A percentile compares a stretch with the other conserved stretches of the same genome.
Evolutionary conservation across 148 eudicot genomes (phyloP).

Genomic region (Rhododendron molle): DNA sequence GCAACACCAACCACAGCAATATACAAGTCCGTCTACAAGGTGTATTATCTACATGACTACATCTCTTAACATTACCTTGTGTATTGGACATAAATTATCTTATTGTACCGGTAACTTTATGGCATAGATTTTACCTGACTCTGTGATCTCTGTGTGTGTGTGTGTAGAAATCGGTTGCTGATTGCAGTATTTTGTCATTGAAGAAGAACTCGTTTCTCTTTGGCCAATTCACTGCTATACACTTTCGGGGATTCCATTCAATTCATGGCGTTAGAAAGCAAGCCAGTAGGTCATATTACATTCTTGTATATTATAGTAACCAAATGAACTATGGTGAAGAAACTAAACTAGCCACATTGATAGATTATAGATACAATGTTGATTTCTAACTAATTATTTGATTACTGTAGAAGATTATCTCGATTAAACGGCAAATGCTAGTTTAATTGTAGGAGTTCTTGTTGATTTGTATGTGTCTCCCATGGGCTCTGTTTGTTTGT

Average conservation of each 20-base stretch:
- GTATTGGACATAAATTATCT: background rate
- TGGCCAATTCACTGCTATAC: slow-evolving; percentile 41
- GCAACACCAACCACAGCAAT: slow-evolving; percentile 14
- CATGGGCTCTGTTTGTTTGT: background rate
- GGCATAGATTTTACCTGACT: background rate
- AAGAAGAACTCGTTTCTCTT: slow-evolving; percentile 42
- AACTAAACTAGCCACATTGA: background rate
- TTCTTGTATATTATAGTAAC: background rate
- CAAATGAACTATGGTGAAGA: background rate
- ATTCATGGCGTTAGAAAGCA: slow-evolving; percentile 11
- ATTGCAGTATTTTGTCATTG: slow-evolving; percentile 26
- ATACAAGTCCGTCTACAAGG: slow-evolving; percentile 33
- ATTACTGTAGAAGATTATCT: background rate
- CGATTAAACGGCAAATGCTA: background rate
- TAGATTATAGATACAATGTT: background rate
- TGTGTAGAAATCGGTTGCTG: slow-evolving; percentile 29
- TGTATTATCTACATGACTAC: slow-evolving; percentile 10
- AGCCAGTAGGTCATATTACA: slow-evolving; percentile 26
- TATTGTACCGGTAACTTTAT: background rate
- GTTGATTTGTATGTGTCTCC: background rate
- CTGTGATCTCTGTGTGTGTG: background rate
- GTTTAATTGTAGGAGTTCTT: background rate
- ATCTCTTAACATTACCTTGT: background rate
- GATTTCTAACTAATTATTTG: background rate
- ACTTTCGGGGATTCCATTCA: slow-evolving; percentile 25